Base-by-base conservation (phyloP, 345 rosid species). In the Dovyalis caffra region DNA sequence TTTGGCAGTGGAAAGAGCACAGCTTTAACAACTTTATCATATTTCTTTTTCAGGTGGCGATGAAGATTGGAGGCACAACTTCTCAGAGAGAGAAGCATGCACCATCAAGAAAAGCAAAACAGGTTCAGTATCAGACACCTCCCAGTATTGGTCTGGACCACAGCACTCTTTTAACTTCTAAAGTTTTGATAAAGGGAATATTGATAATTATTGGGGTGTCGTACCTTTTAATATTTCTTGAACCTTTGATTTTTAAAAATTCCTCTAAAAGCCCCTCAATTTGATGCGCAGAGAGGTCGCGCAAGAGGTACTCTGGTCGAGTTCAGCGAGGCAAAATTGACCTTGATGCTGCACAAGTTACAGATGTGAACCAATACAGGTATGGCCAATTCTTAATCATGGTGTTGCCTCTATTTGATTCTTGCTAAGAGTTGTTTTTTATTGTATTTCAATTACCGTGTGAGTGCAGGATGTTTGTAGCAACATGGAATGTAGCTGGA, bases 401-500 rank as follows among this genome's bases (percentile, higher is more conserved):
- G 15, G 18, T 56, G 26, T 40, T 61, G 49, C 43, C 33, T 26
- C 60, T 25, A n/a, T 63, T 33, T 66, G 47, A 68, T 71, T 72
- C 73, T 20, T 76, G 66, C 33, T 26, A 53, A 63, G 37, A 57
- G 11, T 21, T 56, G 40, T 20, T 70, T 51, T 65, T 69, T 33
- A 65, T 78, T 14, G 6, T 31, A 49, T 67, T 61, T 58, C 45
- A 76, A 57, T 73, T 67, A 67, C 31, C 23, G 34, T 60, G 14
- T 58, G 65, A 79, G 32, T 23, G 31, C 80, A 94, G 98, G 78
- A 80, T 93, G 38, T 93, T 93, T 84, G 96, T 91, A 49, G 98
- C 99, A 29, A 95, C 99, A 57, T 95, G 99, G 99, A 95, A 95
- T 78, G 99, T 95, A 67, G 99, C 94, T 77, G 99, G 99, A 32